Evolutionary conservation across 208 protist genomes (phyloP).

Genomic region (Wallacemonas sp.): DNA sequence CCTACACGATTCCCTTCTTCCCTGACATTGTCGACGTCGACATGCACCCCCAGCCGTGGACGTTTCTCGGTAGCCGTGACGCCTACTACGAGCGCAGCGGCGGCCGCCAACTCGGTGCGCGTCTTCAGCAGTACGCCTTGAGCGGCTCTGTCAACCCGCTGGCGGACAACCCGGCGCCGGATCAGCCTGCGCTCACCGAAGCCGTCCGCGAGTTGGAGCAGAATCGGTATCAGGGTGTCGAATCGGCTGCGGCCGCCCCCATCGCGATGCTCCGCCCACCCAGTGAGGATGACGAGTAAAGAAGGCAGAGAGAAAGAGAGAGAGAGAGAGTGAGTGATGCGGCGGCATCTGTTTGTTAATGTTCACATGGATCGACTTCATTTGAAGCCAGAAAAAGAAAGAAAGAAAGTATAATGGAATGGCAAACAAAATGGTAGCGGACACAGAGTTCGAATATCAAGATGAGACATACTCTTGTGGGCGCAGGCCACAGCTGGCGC

Average conservation of each 20-base stretch:
- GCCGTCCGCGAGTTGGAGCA: slow-evolving; percentile 56
- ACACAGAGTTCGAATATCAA: too few species aligned
- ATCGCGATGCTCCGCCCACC: slow-evolving; percentile 80
- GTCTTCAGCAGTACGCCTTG: slow-evolving; percentile 55
- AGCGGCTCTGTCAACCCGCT: slow-evolving; percentile 58
- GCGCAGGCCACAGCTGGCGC: too few species aligned
- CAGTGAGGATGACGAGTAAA: slow-evolving; percentile 16
- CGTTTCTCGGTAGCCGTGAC: slow-evolving; percentile 83
- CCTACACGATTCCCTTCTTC: slow-evolving; percentile 89
- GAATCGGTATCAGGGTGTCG: slow-evolving; percentile 46
- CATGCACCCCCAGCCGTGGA: slow-evolving; percentile 84
- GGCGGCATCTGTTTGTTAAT: too few species aligned
- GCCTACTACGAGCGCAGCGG: slow-evolving; percentile 72
- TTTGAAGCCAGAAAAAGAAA: too few species aligned
- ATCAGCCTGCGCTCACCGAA: slow-evolving; percentile 46
- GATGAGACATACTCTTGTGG: too few species aligned
- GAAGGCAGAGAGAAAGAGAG: too few species aligned
- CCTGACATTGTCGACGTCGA: slow-evolving; percentile 86
- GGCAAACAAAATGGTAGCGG: too few species aligned
- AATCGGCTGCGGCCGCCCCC: neutral
- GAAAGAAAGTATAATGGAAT: too few species aligned
- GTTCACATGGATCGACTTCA: too few species aligned
- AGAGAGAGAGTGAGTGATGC: too few species aligned
- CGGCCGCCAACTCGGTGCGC: slow-evolving; percentile 63
- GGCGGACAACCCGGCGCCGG: slow-evolving; percentile 56